These are phyloP conservation scores for Xylaria sp. DNA, from an alignment of 2,329 filamentous ascomycete species.

Conservation along the genomic window DNA sequence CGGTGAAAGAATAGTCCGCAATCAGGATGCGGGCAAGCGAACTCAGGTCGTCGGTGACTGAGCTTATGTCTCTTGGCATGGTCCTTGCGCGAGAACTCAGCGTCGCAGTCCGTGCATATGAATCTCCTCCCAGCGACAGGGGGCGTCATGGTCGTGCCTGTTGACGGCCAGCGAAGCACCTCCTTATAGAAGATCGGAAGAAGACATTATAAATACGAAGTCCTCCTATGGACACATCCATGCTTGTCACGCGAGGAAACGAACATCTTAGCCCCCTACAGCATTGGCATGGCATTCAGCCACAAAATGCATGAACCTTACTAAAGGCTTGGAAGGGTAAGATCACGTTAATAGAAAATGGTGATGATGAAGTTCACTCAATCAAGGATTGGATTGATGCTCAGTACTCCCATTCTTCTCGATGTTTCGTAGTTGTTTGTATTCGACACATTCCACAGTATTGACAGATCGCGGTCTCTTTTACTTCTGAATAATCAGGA, in stretches of 20 bases:
- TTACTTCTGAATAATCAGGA: not conserved
- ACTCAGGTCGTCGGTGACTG: conserved; percentile 25
- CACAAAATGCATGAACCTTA: conserved; percentile 14
- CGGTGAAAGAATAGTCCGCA: conserved; percentile 31
- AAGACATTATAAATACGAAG: not conserved
- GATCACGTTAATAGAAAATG: not conserved
- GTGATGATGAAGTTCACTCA: not conserved
- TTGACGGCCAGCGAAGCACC: not conserved
- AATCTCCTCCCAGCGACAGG: conserved; percentile 8
- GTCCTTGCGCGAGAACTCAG: conserved; percentile 31
- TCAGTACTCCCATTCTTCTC: not conserved
- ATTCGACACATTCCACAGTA: not conserved
- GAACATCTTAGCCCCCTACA: not conserved
- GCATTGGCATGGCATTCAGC: conserved; percentile 21
- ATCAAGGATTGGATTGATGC: not conserved
- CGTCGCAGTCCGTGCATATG: conserved; percentile 27
- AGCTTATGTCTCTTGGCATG: conserved; percentile 33
- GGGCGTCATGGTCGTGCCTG: conserved; percentile 6
- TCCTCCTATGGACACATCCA: not conserved
- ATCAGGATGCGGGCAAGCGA: conserved; percentile 14
- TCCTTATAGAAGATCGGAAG: not conserved
- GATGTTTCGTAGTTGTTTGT: not conserved
- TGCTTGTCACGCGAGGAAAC: not conserved
- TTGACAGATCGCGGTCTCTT: not conserved
- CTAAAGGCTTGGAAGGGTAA: conserved; percentile 12